Conservation (phyloP, 352 stramenopile genomes). For the Phytophthora quininea region DNA sequence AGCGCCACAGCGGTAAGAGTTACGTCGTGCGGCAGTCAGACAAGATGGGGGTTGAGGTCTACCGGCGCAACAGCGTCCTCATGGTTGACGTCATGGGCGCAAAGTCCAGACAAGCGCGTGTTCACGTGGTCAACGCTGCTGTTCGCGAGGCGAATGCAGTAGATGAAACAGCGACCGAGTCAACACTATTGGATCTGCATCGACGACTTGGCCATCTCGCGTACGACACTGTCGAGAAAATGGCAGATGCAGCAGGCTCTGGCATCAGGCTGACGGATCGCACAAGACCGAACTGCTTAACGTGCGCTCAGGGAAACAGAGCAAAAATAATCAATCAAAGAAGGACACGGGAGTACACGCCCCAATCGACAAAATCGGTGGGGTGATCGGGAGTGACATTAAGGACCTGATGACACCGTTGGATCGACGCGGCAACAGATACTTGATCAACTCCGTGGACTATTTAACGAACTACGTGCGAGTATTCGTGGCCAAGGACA, state of each 20-base stretch:
- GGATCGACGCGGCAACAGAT: slow-evolving; percentile 8
- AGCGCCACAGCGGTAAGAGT: background rate
- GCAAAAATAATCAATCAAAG: background rate
- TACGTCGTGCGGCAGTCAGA: background rate
- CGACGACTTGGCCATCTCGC: slow-evolving; percentile 1
- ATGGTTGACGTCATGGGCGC: slow-evolving; percentile 3
- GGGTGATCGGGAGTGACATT: slow-evolving; percentile 16
- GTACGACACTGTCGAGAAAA: slow-evolving; percentile 10
- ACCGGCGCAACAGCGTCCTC: background rate
- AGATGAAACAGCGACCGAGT: background rate
- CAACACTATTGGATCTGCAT: slow-evolving; percentile 3
- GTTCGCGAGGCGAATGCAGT: background rate
- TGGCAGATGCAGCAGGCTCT: slow-evolving; percentile 3
- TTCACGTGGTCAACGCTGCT: background rate
- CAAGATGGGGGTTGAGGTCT: background rate
- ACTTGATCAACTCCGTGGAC: slow-evolving; percentile 16
- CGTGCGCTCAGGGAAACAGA: slow-evolving; percentile 9
- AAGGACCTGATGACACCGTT: slow-evolving; percentile 10
- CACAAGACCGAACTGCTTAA: background rate
- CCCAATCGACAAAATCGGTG: slow-evolving; percentile 13
- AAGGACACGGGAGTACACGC: background rate
- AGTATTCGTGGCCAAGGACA: background rate
- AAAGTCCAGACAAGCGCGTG: background rate
- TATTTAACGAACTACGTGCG: background rate
- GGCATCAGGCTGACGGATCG: slow-evolving; percentile 1